Conservation (phyloP, 495 filamentous ascomycete species). For the Penicillium mononematosum region DNA sequence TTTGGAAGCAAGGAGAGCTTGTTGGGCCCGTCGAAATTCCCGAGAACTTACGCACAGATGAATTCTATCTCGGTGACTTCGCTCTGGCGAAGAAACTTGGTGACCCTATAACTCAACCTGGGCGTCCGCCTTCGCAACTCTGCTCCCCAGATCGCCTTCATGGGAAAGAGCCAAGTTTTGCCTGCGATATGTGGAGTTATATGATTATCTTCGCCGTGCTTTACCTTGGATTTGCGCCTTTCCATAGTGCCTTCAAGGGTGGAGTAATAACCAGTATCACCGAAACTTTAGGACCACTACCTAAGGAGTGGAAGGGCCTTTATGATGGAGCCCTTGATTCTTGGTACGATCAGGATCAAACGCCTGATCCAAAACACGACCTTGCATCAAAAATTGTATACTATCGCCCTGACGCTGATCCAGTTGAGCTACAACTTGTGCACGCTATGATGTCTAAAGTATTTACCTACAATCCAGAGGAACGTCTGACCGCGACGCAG, state of each 20-base stretch:
- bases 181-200: constrained; percentile 20
- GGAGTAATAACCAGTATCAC: constrained; percentile 13
- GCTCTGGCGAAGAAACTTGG: constrained; percentile 39
- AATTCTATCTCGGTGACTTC: constrained; percentile 55
- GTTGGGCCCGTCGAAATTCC: constrained; percentile 17
- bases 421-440: constrained; percentile 22
- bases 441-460: constrained; percentile 25
- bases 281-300: constrained; percentile 16
- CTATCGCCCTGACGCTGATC: constrained; percentile 21
- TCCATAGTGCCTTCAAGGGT: constrained; percentile 10
- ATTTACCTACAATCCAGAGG: constrained; percentile 22
- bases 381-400: constrained; percentile 23
- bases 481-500: constrained; percentile 20
- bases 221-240: constrained; percentile 15
- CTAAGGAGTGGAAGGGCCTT: constrained; percentile 17
- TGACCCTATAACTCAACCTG: constrained; percentile 13
- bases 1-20: constrained; percentile 22
- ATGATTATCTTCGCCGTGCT: constrained; percentile 18
- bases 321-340: constrained; percentile 15
- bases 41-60: constrained; percentile 26
- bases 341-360: constrained; percentile 16
- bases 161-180: constrained; percentile 14
- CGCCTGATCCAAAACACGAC: constrained; percentile 10
- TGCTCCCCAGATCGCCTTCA: constrained; percentile 20
- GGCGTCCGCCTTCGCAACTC: constrained; percentile 12